phyloP scores from a whole-genome alignment of 208 protist species.

The Zelonia costaricensis region DNA sequence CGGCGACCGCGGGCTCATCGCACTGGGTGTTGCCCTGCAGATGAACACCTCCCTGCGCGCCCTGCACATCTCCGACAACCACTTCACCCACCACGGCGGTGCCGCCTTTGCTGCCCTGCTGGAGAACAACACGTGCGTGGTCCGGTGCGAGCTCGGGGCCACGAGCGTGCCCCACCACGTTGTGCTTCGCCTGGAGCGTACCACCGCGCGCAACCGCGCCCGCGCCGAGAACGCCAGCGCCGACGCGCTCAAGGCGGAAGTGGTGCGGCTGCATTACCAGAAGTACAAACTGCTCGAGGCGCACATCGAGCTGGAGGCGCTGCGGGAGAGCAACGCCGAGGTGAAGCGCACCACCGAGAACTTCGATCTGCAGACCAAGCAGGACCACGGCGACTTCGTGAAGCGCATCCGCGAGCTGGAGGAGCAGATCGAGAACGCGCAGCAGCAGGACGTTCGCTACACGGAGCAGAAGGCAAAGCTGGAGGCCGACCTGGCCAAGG shows the following conservation, averaged over 20 bases:
- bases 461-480: conserved; percentile 57
- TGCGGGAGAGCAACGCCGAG: conserved; percentile 64
- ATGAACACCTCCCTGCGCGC: conserved; percentile 61
- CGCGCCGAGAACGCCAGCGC: conserved; percentile 50
- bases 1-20: conserved; percentile 78
- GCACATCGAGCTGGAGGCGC: conserved; percentile 62
- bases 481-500: conserved; percentile 54
- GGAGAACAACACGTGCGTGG: conserved; percentile 62
- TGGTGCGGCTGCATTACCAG: conserved; percentile 87
- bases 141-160: conserved; percentile 52
- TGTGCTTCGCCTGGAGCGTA: conserved; percentile 55
- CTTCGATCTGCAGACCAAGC: conserved; percentile 79
- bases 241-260: conserved; percentile 71
- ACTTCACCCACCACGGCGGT: conserved; percentile 76
- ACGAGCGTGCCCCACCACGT: conserved; percentile 77
- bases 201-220: conserved; percentile 51
- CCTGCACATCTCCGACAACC: conserved; percentile 76
- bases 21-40: conserved; percentile 82
- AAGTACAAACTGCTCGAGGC: conserved; percentile 91
- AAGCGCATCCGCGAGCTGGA: conserved; percentile 68
- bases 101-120: conserved; percentile 76
- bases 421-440: conserved; percentile 73
- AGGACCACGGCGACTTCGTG: conserved; percentile 66
- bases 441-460: conserved; percentile 50
- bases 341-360: conserved; percentile 69